Evolutionary conservation across 2,329 filamentous ascomycete genomes (phyloP).

Genomic region (Trichoderma sp.): DNA sequence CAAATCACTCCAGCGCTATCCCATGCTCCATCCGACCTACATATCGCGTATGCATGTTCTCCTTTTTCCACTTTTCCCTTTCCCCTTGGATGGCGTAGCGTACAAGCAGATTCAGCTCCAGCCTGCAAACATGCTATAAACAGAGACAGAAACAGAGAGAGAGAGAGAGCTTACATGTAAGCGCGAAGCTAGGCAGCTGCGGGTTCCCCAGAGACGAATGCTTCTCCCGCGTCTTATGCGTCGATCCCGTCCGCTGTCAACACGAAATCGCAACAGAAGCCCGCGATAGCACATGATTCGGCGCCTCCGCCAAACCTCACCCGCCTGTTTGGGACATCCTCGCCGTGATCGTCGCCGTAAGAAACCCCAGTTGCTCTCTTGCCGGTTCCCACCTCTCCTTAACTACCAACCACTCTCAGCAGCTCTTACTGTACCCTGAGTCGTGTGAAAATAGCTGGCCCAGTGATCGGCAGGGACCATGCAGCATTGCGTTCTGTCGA

Average conservation of each 20-base stretch:
- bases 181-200: not conserved
- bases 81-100: not conserved
- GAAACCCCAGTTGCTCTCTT: not conserved
- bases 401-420: not conserved
- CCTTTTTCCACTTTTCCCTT: not conserved
- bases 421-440: slow-evolving; percentile 4
- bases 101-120: not conserved
- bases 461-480: slow-evolving; percentile 22
- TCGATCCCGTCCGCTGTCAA: slow-evolving; percentile 10
- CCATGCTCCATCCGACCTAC: not conserved
- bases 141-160: not conserved
- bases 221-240: slow-evolving; percentile 13
- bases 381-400: slow-evolving; percentile 7
- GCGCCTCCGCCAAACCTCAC: slow-evolving; percentile 11
- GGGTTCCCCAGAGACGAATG: slow-evolving; percentile 4
- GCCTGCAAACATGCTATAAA: not conserved
- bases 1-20: not conserved
- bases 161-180: slow-evolving; percentile 19
- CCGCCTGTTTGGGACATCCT: slow-evolving; percentile 22
- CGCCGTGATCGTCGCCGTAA: slow-evolving; percentile 16
- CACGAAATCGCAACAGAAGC: not conserved
- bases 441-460: not conserved
- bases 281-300: slow-evolving; percentile 1
- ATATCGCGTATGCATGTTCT: slow-evolving; percentile 1
- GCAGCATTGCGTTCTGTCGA: not conserved